Percentiles rank a stretch among this genome's conserved stretches.
These are phyloP conservation scores for Solanum sitiens DNA, from an alignment of 257 asterid genomes.

Conservation along the genomic window DNA sequence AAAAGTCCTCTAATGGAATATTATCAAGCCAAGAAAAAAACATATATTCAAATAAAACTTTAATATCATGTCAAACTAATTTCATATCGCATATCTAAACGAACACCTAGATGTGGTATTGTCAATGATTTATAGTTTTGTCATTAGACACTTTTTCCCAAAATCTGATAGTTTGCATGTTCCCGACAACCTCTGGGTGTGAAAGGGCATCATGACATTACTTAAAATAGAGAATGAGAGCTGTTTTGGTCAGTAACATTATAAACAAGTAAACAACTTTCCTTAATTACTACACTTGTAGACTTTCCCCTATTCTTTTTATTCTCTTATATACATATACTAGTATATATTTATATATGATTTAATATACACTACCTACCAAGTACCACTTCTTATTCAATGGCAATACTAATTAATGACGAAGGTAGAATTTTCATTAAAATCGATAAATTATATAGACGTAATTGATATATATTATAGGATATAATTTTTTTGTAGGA, in stretches of 20 bases:
- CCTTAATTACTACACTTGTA: neutral
- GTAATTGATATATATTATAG: no score
- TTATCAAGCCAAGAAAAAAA: no score
- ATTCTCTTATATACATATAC: no score
- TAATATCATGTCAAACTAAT: no score
- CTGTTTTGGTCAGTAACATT: constrained; percentile 17
- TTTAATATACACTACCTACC: neutral
- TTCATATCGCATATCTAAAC: neutral
- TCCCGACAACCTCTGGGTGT: constrained; percentile 77
- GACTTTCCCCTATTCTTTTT: neutral
- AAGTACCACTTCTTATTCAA: neutral
- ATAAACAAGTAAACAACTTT: neutral
- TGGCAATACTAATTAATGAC: neutral
- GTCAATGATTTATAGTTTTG: constrained; percentile 29
- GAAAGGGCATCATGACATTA: constrained; percentile 54
- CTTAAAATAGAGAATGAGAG: constrained; percentile 21
- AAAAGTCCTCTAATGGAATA: neutral
- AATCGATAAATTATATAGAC: neutral
- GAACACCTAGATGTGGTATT: neutral
- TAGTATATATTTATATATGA: neutral
- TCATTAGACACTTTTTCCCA: constrained; percentile 37
- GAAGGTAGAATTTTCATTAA: neutral
- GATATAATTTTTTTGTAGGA: no score
- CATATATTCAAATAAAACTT: no score
- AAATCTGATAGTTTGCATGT: constrained; percentile 76